These are phyloP conservation scores for Citeromyces matritensis DNA, from an alignment of 805 yeast genomes.

Conservation along the genomic window DNA sequence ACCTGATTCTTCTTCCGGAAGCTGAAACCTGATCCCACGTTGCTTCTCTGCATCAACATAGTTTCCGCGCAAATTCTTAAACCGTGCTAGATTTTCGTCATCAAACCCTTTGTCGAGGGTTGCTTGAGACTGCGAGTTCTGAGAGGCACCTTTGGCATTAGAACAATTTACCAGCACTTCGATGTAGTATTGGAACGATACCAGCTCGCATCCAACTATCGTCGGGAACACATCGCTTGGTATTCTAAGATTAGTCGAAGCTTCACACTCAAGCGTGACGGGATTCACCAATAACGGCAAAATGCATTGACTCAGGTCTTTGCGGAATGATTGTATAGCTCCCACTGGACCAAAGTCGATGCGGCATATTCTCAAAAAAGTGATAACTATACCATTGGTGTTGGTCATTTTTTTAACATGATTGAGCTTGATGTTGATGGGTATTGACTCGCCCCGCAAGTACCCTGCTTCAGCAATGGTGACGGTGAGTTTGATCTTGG, in stretches of 20 bases:
- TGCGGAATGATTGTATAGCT: slow-evolving; percentile 59
- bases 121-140: slow-evolving; percentile 3
- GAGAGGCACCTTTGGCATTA: slow-evolving; percentile 5
- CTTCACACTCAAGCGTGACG: slow-evolving; percentile 32
- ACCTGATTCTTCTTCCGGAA: no score
- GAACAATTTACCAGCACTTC: slow-evolving; percentile 60
- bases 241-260: slow-evolving; percentile 49
- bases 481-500: slow-evolving; percentile 23
- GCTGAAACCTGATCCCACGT: no score
- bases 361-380: slow-evolving; percentile 69
- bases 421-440: slow-evolving; percentile 48
- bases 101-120: slow-evolving; percentile 5
- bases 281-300: slow-evolving; percentile 75
- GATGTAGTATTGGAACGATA: slow-evolving; percentile 71
- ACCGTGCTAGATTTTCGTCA: slow-evolving; percentile 3
- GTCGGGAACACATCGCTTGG: slow-evolving; percentile 86
- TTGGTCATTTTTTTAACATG: slow-evolving; percentile 63
- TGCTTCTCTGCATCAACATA: no score
- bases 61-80: no score
- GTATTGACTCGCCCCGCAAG: slow-evolving; percentile 66
- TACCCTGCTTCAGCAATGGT: slow-evolving; percentile 51
- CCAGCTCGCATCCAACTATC: slow-evolving; percentile 52
- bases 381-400: slow-evolving; percentile 60
- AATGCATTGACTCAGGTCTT: slow-evolving; percentile 67
- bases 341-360: slow-evolving; percentile 44